A percentile compares a stretch with the other conserved stretches of the same genome.
These are phyloP conservation scores for Citropsis articulata DNA, from an alignment of 345 rosid species.

Conservation along the genomic window DNA sequence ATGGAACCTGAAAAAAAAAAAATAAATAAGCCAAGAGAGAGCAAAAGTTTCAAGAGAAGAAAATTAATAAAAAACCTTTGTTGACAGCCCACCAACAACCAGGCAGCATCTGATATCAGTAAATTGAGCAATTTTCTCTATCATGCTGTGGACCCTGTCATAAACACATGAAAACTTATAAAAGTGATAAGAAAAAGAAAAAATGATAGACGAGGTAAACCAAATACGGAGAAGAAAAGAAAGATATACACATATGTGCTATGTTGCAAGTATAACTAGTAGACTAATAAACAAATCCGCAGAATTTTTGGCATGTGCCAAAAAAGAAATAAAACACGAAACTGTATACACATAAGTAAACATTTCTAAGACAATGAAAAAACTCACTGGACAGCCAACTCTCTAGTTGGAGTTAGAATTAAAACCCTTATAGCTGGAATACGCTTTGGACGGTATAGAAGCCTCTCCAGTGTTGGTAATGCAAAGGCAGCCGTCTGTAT, in stretches of 20 bases:
- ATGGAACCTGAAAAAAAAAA: not conserved
- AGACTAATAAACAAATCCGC: not conserved
- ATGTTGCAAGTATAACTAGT: not conserved
- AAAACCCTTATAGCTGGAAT: constrained; percentile 80
- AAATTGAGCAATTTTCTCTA: constrained; percentile 78
- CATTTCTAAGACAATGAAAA: not conserved
- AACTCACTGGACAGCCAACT: constrained; percentile 92
- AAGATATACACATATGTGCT: too few relatives aligned
- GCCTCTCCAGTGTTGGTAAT: constrained; percentile 87
- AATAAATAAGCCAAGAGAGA: not conserved
- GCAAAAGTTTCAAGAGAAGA: constrained; percentile 1
- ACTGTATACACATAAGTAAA: not conserved
- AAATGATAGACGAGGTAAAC: not conserved
- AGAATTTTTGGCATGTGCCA: not conserved
- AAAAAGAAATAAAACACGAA: not conserved
- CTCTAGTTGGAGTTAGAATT: constrained; percentile 92
- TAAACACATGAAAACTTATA: not conserved
- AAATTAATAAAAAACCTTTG: constrained; percentile 48
- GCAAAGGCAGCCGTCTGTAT: constrained; percentile 91
- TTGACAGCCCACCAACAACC: constrained; percentile 91
- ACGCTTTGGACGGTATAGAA: constrained; percentile 83
- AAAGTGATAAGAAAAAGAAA: not conserved
- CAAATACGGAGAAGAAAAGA: not conserved
- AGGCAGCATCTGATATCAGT: constrained; percentile 89
- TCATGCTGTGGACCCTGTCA: constrained; percentile 94